Base-by-base conservation (phyloP, 2,329 filamentous ascomycete species). In the Fusarium sp. region DNA sequence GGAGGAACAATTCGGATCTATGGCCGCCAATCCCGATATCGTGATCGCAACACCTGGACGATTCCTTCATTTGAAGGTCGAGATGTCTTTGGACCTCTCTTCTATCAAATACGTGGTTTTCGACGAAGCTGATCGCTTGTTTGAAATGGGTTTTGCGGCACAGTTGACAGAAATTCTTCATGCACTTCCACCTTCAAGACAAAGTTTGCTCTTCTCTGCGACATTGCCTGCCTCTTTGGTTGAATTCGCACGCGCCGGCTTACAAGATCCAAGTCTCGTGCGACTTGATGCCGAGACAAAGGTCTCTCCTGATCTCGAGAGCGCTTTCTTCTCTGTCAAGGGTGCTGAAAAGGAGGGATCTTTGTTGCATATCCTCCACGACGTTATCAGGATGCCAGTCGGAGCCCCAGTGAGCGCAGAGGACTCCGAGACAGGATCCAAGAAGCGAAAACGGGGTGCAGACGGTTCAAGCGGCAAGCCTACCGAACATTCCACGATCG, bases 101-200 rank as follows among this genome's bases (percentile, higher is more conserved):
- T 97, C 94, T 8, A 92, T 99, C 70, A 89, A 91, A 76, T 99
- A 99, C 79, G 94, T 98, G 30, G 96, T 99, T 14, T 99, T 99
- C 74, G 96, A 99, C 81, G 96, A 99, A 82, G 96, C 96, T 3
- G 96, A 99, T 87, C 90, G 96, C 61, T 87, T 99, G 26, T 99
- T 99, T 82, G 96, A 99, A 81, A 98, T 99, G 96, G 97, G 96
- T 77, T 99, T 99, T 81, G 95, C 95, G 9, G 91, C 94, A 8
- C 96, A 99, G 80, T 86, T 99, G 76, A 93, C 93, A 2, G 96
- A 99, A 81, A 98, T 98, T 86, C 85, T 99, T 58, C 91, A 98
- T 79, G 93, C 95, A 1, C 85, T 99, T 22, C 96, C 97, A 2
- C 86, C 90, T 1, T 93, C 92, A 30, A 89, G 97, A 66, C 96